phyloP scores from a whole-genome alignment of 371 early-diverging fungal genomes.

The Mortierella sp. region DNA sequence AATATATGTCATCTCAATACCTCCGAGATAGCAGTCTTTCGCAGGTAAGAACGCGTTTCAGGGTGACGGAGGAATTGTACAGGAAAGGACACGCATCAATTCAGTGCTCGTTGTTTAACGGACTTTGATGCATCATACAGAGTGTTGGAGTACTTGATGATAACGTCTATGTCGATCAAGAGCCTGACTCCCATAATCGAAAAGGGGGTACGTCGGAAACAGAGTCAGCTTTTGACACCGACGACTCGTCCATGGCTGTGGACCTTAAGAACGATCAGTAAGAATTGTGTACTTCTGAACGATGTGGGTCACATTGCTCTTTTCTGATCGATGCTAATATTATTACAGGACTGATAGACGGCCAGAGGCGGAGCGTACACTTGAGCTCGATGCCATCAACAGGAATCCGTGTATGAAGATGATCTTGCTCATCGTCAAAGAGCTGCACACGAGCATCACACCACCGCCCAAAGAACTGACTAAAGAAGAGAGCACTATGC shows the following conservation, averaged over 20 bases:
- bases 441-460: constrained; percentile 58
- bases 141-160: constrained; percentile 44
- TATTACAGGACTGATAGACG: not conserved
- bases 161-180: constrained; percentile 14
- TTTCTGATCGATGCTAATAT: not conserved
- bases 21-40: constrained; percentile 53
- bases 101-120: too few relatives aligned
- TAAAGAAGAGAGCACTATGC: constrained; percentile 58
- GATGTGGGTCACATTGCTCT: too few relatives aligned
- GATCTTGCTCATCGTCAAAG: constrained; percentile 61
- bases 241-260: constrained; percentile 3
- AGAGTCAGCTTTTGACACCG: not conserved
- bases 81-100: too few relatives aligned
- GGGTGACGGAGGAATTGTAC: too few relatives aligned
- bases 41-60: too few relatives aligned
- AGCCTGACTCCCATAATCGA: not conserved
- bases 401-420: constrained; percentile 69
- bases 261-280: not conserved
- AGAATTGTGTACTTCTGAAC: not conserved
- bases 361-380: constrained; percentile 13
- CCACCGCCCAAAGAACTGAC: constrained; percentile 52
- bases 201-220: not conserved
- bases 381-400: constrained; percentile 70
- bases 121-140: constrained; percentile 5
- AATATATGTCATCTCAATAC: constrained; percentile 50